Evolutionary conservation across 1,139 yeast genomes (phyloP), one percentile per base, ranked within the genome.

Genomic region (Lodderomyces metapsilosis): DNA sequence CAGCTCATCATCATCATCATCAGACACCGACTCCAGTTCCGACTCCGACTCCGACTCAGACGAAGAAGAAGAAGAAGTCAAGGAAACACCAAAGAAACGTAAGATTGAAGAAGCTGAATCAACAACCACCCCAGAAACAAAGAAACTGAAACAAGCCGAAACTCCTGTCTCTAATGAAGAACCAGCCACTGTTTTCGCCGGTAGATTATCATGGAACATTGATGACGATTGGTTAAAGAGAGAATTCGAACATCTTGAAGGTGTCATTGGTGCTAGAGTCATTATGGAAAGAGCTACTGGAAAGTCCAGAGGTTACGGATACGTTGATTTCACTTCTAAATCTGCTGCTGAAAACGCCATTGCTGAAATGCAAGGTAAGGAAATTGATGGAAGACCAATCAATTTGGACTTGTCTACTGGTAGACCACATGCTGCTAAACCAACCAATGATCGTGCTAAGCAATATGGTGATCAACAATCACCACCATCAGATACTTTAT

Each of bases 251-350:
- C 78, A 78, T 50, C 62, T 79, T 53, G 95, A 91, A 38, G 95
- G 95, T 66, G 92, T 89, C 48, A 58, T 79, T 37, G 66, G 83
- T 56, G 97, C 98, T 52, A 85, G 98, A 74, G 96, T 92, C 54
- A 87, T 92, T 62, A 82, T 84, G 71, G 98, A 92, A 70, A 84
- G 94, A 72, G 86, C 83, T 52, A 77, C 94, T 45, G 96, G 96
- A 56, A 87, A 88, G 71, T 88, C 96, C 43, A 84, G 94, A 78
- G 98, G 98, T 64, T 92, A 86, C 76, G 98, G 98, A 59, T 92
- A 92, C 71, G 96, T 92, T 66, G 98, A 92, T 65, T 92, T 92
- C 61, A 88, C 82, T 56, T 68, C 76, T 57, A 80, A 80, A 58
- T 77, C 79, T 34, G 75, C 73, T 47, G 98, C 98, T 52, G 91